Percentiles rank a stretch among this genome's conserved stretches.
Evolutionary conservation across 108 stramenopile species (phyloP).

Genomic region (Schizochytrium sp.): DNA sequence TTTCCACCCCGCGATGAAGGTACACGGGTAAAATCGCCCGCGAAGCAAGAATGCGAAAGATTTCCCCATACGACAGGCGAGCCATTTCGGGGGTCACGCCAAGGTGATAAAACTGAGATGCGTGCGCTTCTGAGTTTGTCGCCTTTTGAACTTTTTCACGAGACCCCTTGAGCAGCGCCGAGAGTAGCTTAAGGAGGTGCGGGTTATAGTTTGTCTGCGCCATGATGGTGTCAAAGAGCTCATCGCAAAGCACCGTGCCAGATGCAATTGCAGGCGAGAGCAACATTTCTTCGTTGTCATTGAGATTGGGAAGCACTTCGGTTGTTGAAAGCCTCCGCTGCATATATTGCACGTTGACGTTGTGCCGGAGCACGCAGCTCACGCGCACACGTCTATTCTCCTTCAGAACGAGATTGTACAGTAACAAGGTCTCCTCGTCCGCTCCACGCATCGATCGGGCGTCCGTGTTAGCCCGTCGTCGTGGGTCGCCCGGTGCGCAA

Average conservation of each 20-base stretch:
- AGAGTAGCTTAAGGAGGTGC: not conserved
- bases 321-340: not conserved
- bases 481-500: not conserved
- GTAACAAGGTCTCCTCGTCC: not conserved
- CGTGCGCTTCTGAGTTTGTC: not conserved
- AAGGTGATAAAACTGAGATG: not conserved
- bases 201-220: not conserved
- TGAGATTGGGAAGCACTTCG: not conserved
- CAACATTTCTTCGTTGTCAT: not conserved
- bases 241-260: not conserved
- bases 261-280: not conserved
- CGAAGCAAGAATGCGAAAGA: not conserved
- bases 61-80: not conserved
- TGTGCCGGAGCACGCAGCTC: not conserved
- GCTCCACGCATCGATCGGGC: not conserved
- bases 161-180: not conserved
- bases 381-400: not conserved
- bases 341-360: not conserved
- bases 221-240: not conserved
- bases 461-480: not conserved
- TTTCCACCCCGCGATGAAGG: not conserved
- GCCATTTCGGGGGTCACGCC: not conserved
- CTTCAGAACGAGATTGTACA: not conserved
- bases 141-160: not conserved
- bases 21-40: not conserved